These are phyloP conservation scores for Fusarium udum DNA, from an alignment of 2,329 filamentous ascomycete genomes.

Conservation along the genomic window DNA sequence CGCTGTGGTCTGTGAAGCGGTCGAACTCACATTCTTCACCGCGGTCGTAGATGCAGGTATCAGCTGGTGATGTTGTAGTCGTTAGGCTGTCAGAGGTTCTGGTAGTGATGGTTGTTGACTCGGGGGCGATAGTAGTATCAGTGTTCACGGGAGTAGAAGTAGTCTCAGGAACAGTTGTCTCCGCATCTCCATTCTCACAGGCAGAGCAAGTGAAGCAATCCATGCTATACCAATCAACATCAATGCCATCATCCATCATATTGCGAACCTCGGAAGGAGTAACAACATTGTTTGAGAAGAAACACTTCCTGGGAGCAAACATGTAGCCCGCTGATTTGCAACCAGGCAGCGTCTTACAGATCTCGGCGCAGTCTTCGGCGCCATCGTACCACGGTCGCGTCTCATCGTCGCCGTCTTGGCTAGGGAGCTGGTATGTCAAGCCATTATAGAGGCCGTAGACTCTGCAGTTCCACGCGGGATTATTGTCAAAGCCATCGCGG, in stretches of 20 bases:
- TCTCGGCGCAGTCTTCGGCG: not conserved
- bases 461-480: not conserved
- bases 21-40: constrained; percentile 15
- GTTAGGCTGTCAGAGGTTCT: not conserved
- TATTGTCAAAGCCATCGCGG: rapidly evolving
- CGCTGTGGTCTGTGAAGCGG: not conserved
- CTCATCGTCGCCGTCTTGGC: not conserved
- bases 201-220: not conserved
- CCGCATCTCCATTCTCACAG: rapidly evolving
- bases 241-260: not conserved
- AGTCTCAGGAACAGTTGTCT: not conserved
- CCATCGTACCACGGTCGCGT: not conserved
- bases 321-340: not conserved
- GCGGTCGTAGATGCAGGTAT: not conserved
- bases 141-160: not conserved
- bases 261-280: not conserved
- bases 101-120: not conserved
- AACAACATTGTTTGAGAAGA: not conserved
- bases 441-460: not conserved
- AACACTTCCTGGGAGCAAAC: not conserved
- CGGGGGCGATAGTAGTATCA: not conserved
- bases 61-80: not conserved
- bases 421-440: not conserved
- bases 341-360: not conserved
- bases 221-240: not conserved